Conservation (phyloP, 2,329 filamentous ascomycete species). For the Paraphoma chrysanthemicola region DNA sequence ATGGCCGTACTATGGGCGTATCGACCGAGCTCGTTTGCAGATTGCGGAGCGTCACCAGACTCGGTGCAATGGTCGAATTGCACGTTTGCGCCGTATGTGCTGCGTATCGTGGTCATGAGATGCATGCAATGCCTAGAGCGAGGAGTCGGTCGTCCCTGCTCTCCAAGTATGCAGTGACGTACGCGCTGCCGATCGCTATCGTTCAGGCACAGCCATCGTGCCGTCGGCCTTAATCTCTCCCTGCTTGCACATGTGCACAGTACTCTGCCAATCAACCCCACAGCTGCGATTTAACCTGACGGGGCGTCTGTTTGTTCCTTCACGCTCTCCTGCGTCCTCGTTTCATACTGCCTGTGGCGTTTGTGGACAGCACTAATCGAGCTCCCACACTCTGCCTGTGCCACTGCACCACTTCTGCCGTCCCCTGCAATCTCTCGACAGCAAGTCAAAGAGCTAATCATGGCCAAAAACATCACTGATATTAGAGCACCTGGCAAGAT, state of each 20-base stretch:
- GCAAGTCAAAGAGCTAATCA: too few species aligned
- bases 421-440: too few species aligned
- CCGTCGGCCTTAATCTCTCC: background rate
- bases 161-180: conserved; percentile 5
- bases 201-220: background rate
- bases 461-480: too few species aligned
- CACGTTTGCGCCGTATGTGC: background rate
- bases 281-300: background rate
- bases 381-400: too few species aligned
- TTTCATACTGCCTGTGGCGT: background rate
- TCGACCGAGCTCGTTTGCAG: background rate
- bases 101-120: background rate
- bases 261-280: background rate
- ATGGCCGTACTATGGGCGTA: conserved; percentile 3
- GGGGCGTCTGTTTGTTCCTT: background rate
- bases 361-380: too few species aligned
- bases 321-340: background rate
- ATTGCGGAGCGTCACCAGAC: background rate
- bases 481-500: too few species aligned
- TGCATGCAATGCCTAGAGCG: background rate
- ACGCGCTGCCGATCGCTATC: background rate
- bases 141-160: background rate
- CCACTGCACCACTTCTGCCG: too few species aligned
- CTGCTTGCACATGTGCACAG: background rate
- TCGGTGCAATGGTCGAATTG: background rate